Evolutionary conservation across 192 early-diverging fungal species (phyloP), one percentile per base, ranked within the genome.

Genomic region (Chytriomyces confervae): DNA sequence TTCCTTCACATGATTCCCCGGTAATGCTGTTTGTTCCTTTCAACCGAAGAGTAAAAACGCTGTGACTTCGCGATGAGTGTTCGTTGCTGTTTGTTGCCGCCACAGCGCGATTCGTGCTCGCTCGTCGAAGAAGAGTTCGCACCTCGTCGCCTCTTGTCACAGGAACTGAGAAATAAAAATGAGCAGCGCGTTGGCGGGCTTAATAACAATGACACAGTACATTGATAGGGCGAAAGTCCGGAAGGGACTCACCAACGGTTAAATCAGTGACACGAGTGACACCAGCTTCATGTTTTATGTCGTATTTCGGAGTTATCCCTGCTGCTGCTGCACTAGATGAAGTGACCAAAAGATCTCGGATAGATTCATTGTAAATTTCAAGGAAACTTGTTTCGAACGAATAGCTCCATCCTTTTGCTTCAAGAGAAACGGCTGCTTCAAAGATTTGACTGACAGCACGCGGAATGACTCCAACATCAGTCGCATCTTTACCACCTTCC

Each of bases 331-430:
- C 85, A 43, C 62, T 70, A 29, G 27, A 50, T 23, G 45, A 51
- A 16, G 27, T 61, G 49, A 63, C 72, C 23, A 97, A 75, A 57
- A 99, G 80, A 78, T 99, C 97, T 61, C 93, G 89, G 23, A 99
- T 87, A 3, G 87, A 87, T 78, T 99, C 97, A 80, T 98, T 98
- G 82, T 99, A 99, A 72, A 99, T 98, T 83, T 99, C 96, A 46
- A 99, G 53, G 80, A 93, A 99, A 75, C 96, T 93, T 4, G 91
- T 93, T 83, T 92, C 91, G 84, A 98, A 91, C 45, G 77, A 69
- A 77, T 97, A 99, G n/a, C 80, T 83, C 97, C 96, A 97, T 18
- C 94, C 94, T 71, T 95, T 93, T 68, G 86, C 84, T 24, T 89
- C 82, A 16, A 96, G 83, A 27, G 86, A 82, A 80, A 91, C 85